Evolutionary conservation across 257 asterid species (phyloP).

Genomic region (Anisodus tanguticus): DNA sequence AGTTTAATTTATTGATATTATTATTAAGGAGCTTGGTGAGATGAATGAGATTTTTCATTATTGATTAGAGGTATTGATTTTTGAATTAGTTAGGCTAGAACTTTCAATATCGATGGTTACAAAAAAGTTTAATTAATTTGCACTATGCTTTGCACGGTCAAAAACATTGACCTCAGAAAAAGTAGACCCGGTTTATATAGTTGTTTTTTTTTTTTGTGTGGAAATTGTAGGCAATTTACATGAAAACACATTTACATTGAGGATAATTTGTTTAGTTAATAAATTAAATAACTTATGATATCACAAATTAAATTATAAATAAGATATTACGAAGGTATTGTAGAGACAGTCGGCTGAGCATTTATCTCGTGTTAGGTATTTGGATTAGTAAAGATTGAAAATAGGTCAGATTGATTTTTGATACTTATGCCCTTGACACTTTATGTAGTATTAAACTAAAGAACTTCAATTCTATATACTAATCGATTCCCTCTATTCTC

Average conservation of each 20-base stretch:
- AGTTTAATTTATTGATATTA: neutral
- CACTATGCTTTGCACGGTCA: neutral
- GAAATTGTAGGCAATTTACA: neutral
- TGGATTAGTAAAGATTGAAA: neutral
- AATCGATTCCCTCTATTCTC: too few relatives aligned
- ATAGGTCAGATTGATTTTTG: neutral
- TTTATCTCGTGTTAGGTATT: slow-evolving; percentile 12
- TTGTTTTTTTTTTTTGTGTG: too few relatives aligned
- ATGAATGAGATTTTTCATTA: neutral
- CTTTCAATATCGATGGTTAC: neutral
- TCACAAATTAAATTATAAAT: neutral
- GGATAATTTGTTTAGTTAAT: neutral
- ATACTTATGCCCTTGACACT: neutral
- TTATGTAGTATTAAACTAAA: neutral
- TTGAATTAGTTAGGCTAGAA: neutral
- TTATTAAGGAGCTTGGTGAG: neutral
- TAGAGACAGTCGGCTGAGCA: neutral
- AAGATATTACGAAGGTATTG: neutral
- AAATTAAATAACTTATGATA: neutral
- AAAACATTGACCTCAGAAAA: too few relatives aligned
- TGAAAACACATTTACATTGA: neutral
- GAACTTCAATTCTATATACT: neutral
- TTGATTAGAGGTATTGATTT: neutral
- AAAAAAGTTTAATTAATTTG: too few relatives aligned
- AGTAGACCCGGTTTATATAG: neutral